phyloP scores from a whole-genome alignment of 768 basidiomycete genomes.

The Trametes punicea region DNA sequence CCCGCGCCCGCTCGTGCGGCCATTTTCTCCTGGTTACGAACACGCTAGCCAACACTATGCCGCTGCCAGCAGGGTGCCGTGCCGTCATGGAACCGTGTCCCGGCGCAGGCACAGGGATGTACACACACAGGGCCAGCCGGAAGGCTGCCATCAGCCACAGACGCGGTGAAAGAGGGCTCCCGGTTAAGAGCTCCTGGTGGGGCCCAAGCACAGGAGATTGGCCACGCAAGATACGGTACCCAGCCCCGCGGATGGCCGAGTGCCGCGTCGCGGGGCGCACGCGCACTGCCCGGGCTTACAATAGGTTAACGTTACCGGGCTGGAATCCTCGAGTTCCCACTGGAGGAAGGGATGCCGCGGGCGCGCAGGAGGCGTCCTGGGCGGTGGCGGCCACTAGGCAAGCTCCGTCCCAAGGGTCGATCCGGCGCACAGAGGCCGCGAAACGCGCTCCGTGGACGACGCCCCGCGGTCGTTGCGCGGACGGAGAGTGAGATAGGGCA shows the following conservation, averaged over 20 bases:
- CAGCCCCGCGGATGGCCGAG: conserved; percentile 3
- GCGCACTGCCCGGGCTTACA: not conserved
- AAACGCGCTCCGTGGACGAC: not conserved
- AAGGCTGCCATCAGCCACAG: no score
- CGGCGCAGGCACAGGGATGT: no score
- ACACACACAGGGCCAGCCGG: no score
- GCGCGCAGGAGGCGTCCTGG: not conserved
- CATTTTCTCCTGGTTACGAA: no score
- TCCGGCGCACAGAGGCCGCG: not conserved
- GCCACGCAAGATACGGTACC: conserved; percentile 7
- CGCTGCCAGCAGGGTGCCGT: no score
- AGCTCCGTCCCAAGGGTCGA: not conserved
- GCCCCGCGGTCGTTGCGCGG: conserved; percentile 3
- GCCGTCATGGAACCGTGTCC: no score
- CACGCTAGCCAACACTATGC: no score
- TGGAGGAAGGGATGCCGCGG: not conserved
- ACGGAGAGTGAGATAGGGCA: not conserved
- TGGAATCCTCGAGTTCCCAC: not conserved
- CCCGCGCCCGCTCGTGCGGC: not conserved
- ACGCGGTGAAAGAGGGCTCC: not conserved
- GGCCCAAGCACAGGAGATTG: conserved; percentile 1
- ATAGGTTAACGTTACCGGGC: conserved; percentile 7
- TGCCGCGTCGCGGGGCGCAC: not conserved
- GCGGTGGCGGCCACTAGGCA: not conserved
- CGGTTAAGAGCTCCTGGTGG: no score